Conservation (phyloP, 2,329 filamentous ascomycete genomes). For the Clonostachys sp. region DNA sequence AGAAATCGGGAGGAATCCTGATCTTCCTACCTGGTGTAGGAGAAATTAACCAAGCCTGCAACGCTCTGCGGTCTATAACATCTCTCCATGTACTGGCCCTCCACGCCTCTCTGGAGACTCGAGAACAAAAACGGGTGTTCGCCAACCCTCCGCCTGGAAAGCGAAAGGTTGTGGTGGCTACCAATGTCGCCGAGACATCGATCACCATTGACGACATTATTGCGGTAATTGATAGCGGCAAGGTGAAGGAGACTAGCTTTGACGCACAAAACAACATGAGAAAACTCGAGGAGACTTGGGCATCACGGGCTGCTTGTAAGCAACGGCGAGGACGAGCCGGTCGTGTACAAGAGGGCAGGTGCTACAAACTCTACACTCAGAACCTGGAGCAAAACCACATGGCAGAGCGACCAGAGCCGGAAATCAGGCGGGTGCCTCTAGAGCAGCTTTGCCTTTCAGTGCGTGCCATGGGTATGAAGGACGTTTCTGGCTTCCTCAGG, state of each 20-base stretch:
- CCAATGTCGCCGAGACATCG: slow-evolving; percentile 96
- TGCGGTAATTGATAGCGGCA: slow-evolving; percentile 89
- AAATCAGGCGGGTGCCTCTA: slow-evolving; percentile 87
- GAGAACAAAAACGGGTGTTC: slow-evolving; percentile 86
- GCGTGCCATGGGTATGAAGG: slow-evolving; percentile 85
- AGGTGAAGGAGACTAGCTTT: slow-evolving; percentile 95
- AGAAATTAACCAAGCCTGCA: slow-evolving; percentile 82
- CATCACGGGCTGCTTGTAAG: slow-evolving; percentile 88
- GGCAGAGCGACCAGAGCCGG: slow-evolving; percentile 83
- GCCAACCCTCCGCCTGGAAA: slow-evolving; percentile 69
- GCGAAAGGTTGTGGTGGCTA: slow-evolving; percentile 89
- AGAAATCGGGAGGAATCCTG: slow-evolving; percentile 76
- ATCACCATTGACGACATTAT: slow-evolving; percentile 98
- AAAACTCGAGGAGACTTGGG: slow-evolving; percentile 91
- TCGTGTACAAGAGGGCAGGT: slow-evolving; percentile 83
- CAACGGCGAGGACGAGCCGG: slow-evolving; percentile 91
- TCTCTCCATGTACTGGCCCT: slow-evolving; percentile 76
- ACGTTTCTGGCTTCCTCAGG: slow-evolving; percentile 76
- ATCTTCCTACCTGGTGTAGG: slow-evolving; percentile 90
- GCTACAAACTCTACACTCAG: slow-evolving; percentile 92
- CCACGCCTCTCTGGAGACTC: slow-evolving; percentile 85
- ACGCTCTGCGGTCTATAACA: slow-evolving; percentile 56
- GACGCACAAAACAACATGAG: slow-evolving; percentile 92
- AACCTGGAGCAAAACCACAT: slow-evolving; percentile 76
- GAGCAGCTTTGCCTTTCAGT: slow-evolving; percentile 95